Percentiles rank a stretch among this genome's conserved stretches.
phyloP scores from a whole-genome alignment of 169 alveolate genomes.

The Plasmodium knowlesi region DNA sequence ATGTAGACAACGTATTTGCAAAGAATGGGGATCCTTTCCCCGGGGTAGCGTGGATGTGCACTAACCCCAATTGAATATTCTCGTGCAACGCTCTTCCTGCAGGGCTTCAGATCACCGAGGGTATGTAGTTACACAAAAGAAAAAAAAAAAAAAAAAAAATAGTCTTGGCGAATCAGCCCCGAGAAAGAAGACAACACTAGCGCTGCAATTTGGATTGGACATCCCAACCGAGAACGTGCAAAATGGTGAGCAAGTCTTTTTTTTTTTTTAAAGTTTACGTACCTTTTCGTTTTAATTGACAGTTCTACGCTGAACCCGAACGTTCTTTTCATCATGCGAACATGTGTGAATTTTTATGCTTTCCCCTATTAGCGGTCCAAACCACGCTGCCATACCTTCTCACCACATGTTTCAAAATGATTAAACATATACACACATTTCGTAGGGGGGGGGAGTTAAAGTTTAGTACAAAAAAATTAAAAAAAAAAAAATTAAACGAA shows the following conservation, averaged over 20 bases:
- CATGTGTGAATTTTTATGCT: neutral
- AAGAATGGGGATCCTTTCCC: neutral
- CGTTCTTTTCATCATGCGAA: neutral
- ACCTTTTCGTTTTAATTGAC: neutral
- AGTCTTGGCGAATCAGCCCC: neutral
- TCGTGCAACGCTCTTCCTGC: neutral
- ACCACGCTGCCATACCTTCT: neutral
- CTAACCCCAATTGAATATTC: neutral
- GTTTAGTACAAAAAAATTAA: conserved; percentile 23
- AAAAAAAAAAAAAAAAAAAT: neutral
- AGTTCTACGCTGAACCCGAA: neutral
- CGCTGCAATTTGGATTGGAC: neutral
- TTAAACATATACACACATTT: conserved; percentile 8
- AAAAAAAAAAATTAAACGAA: conserved; percentile 23
- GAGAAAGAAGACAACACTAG: neutral
- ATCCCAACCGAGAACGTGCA: neutral
- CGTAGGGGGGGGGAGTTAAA: neutral
- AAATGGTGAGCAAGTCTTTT: neutral
- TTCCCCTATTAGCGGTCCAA: neutral
- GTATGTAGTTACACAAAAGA: neutral
- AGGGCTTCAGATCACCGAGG: neutral
- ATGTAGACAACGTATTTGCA: neutral
- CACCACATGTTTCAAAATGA: neutral
- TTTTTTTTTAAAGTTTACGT: neutral
- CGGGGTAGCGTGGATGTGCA: neutral